Base-by-base conservation (phyloP, 2,329 filamentous ascomycete genomes). In the Phaeophleospora eucalypticola region DNA sequence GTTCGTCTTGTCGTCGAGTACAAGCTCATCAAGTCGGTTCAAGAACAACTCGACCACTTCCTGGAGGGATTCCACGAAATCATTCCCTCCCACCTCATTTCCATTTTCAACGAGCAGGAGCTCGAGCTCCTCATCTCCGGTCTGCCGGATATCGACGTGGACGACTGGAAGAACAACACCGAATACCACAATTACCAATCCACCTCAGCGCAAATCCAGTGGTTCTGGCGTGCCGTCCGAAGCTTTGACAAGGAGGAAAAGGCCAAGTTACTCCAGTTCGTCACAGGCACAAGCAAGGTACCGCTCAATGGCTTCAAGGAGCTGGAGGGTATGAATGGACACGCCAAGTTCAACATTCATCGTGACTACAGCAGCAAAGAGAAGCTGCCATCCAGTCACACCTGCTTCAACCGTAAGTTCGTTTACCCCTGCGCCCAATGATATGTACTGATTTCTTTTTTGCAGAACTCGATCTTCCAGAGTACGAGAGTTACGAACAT, bases 221-320 rank as follows among this genome's bases (percentile, higher is more conserved):
- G 93, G 93, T 98, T 98, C 81, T 98, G 93, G 93, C 86, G 94
- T 62, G 93, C 93, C 19, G 83, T 98, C 36, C 84, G 93, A 60
- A 95, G 90, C 3, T 98, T 96, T 64, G 94, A 97, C 74, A 97
- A 97, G 73, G 94, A 98, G 73, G 94, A 98, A 72, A 87, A 89
- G 51, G 93, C 93, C 60, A 98, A 98, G 71, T 75, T 98, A 53
- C 79, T 98, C 36, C 93, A 98, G 65, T 98, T 98, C 67, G 93
- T 98, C 57, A 98, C 94, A 1, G 93, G 93, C 66, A 98, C 94
- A 15, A 94, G 87, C 68, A 98, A 98, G 72, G 94, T 98, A 38
- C 93, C 93, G 33, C 82, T 98, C 41, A 98, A 98, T 60, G 93
- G 93, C 10, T 98, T 98, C 79, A 96, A 95, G 73, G 93, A 98